Conservation (phyloP, 208 protist species). For the Wallacemonas rigidus region DNA sequence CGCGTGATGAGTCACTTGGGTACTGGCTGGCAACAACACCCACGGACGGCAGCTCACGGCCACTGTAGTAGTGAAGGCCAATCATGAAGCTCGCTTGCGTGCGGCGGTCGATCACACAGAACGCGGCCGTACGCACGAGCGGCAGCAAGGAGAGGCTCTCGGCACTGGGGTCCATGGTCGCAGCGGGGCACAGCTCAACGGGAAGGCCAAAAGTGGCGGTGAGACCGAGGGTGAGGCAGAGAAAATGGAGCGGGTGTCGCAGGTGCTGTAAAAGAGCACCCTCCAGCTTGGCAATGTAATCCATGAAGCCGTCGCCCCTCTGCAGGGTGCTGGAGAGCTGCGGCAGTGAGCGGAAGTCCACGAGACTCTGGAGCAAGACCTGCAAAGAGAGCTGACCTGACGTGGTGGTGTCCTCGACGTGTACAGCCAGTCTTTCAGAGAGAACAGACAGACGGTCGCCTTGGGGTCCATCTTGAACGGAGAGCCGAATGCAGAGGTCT, state of each 20-base stretch:
- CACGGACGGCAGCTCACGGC: slow-evolving; percentile 39
- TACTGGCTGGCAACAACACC: slow-evolving; percentile 47
- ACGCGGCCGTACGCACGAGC: slow-evolving; percentile 33
- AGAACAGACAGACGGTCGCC: slow-evolving; percentile 20
- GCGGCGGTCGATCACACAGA: slow-evolving; percentile 39
- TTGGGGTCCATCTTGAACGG: background rate
- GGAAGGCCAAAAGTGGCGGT: slow-evolving; percentile 38
- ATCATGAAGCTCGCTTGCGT: slow-evolving; percentile 46
- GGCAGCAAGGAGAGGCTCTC: background rate
- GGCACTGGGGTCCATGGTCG: background rate
- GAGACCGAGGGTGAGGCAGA: slow-evolving; percentile 36
- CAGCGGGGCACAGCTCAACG: slow-evolving; percentile 29
- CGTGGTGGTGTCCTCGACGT: slow-evolving; percentile 17
- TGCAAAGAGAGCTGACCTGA: background rate
- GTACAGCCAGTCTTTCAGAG: slow-evolving; percentile 32
- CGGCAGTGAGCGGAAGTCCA: slow-evolving; percentile 34
- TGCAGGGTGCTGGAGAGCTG: slow-evolving; percentile 22
- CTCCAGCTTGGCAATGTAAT: slow-evolving; percentile 54
- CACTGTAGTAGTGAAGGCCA: slow-evolving; percentile 44
- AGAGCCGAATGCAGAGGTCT: slow-evolving; percentile 28
- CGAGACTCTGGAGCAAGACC: slow-evolving; percentile 33
- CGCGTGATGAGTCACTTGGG: slow-evolving; percentile 13
- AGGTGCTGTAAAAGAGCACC: slow-evolving; percentile 26
- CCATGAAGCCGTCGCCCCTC: slow-evolving; percentile 23
- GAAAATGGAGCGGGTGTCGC: slow-evolving; percentile 49